Conservation (phyloP, 1,284 basidiomycete genomes). For the Papiliotrema laurentii region DNA sequence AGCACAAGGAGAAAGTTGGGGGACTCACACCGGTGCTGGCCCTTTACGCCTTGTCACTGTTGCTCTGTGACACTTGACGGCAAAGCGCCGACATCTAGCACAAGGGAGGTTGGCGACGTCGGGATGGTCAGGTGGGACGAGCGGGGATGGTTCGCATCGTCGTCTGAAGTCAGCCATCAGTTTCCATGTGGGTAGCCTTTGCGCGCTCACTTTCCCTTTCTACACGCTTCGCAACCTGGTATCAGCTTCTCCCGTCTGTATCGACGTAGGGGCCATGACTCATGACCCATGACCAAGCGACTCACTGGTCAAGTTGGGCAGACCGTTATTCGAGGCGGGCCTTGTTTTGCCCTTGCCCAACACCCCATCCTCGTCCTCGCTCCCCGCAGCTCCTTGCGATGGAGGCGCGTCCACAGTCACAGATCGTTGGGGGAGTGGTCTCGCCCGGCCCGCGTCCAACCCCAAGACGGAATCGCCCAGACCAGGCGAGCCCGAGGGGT, state of each 20-base stretch:
- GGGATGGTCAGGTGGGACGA: slow-evolving; percentile 37
- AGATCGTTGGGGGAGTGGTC: neutral
- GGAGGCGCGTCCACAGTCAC: neutral
- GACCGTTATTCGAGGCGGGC: neutral
- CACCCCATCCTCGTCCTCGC: neutral
- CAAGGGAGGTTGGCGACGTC: slow-evolving; percentile 41
- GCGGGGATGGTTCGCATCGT: slow-evolving; percentile 40
- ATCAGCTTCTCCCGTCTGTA: slow-evolving; percentile 32
- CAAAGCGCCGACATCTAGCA: slow-evolving; percentile 39
- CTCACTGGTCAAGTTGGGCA: neutral
- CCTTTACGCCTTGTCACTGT: slow-evolving; percentile 33
- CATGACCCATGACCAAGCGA: slow-evolving; percentile 5
- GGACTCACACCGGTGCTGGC: slow-evolving; percentile 35
- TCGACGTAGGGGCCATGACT: slow-evolving; percentile 33
- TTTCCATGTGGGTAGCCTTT: neutral
- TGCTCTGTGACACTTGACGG: slow-evolving; percentile 37
- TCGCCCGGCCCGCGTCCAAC: too few relatives aligned
- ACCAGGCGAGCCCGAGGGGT: too few relatives aligned
- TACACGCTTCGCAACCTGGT: slow-evolving; percentile 34
- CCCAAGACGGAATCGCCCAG: too few relatives aligned
- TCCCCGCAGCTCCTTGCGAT: neutral
- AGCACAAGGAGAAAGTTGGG: too few relatives aligned
- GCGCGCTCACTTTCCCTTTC: slow-evolving; percentile 30
- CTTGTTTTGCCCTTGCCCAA: neutral
- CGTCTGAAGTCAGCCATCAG: slow-evolving; percentile 32